Conservation (phyloP, 306 rosid species). For the Dryas octopetala region DNA sequence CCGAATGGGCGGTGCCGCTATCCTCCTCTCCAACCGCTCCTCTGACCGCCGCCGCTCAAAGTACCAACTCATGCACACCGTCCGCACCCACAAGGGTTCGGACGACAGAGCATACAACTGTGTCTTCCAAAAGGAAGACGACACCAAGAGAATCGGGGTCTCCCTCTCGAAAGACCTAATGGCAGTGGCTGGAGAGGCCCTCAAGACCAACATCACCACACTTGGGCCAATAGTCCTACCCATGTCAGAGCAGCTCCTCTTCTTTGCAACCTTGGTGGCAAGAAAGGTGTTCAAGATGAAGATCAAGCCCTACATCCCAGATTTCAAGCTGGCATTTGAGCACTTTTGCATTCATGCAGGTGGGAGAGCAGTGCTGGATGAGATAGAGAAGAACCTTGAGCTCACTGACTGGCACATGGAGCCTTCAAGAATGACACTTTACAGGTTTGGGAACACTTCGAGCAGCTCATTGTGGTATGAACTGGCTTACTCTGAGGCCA, state of each 20-base stretch:
- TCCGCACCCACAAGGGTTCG: slow-evolving; percentile 77
- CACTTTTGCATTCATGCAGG: slow-evolving; percentile 90
- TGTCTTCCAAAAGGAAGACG: slow-evolving; percentile 75
- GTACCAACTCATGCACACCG: slow-evolving; percentile 76
- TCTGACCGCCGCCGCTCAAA: slow-evolving; percentile 55
- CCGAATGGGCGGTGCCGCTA: slow-evolving; percentile 85
- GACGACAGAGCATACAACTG: slow-evolving; percentile 64
- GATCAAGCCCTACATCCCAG: slow-evolving; percentile 77
- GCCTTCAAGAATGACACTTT: slow-evolving; percentile 86
- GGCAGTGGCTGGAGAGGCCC: slow-evolving; percentile 88
- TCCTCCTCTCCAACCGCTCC: slow-evolving; percentile 64
- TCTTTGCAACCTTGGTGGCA: slow-evolving; percentile 54
- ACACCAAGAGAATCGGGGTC: slow-evolving; percentile 52
- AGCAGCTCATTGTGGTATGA: slow-evolving; percentile 95
- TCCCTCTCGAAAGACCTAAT: slow-evolving; percentile 76
- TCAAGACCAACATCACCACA: slow-evolving; percentile 83
- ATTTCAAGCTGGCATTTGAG: slow-evolving; percentile 84
- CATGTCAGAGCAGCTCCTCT: slow-evolving; percentile 78
- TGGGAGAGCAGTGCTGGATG: slow-evolving; percentile 79
- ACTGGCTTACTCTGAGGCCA: slow-evolving; percentile 75
- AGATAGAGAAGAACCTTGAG: slow-evolving; percentile 72
- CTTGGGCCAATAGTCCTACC: slow-evolving; percentile 86
- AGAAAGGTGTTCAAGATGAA: slow-evolving; percentile 63
- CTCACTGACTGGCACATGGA: slow-evolving; percentile 89
- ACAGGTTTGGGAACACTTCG: slow-evolving; percentile 83